These are phyloP conservation scores for Fagopyrum homotropicum DNA, from an alignment of 148 eudicot species.

Conservation along the genomic window DNA sequence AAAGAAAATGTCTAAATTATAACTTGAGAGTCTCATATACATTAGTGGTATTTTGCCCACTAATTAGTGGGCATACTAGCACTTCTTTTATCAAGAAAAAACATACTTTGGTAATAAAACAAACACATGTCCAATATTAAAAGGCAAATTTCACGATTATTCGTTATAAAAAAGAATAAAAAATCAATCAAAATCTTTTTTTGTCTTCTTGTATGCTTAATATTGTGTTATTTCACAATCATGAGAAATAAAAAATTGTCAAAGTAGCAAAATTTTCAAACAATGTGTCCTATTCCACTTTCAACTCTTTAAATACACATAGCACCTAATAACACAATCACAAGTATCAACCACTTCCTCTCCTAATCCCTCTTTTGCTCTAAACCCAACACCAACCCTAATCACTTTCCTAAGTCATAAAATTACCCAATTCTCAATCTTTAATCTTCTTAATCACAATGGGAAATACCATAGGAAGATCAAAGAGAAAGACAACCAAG, in stretches of 20 bases:
- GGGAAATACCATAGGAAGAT: neutral
- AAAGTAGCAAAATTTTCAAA: neutral
- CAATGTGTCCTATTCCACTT: constrained; percentile 3
- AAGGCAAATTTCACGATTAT: too few relatives aligned
- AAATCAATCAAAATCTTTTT: too few relatives aligned
- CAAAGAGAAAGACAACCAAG: constrained; percentile 44
- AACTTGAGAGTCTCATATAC: too few relatives aligned
- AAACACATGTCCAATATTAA: neutral
- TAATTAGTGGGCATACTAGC: too few relatives aligned
- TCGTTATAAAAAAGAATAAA: too few relatives aligned
- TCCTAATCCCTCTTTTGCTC: constrained; percentile 16
- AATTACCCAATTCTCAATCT: neutral
- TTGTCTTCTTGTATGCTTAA: neutral
- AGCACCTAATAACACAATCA: constrained; percentile 8
- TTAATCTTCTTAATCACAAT: neutral
- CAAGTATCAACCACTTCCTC: constrained; percentile 10
- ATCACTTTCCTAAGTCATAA: neutral
- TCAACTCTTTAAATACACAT: constrained; percentile 1
- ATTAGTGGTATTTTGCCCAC: too few relatives aligned
- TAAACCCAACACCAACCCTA: neutral
- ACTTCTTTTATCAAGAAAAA: neutral
- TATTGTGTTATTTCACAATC: neutral
- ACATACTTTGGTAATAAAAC: neutral
- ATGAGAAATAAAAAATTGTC: neutral
- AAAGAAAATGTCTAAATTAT: too few relatives aligned